Evolutionary conservation across 176 grass and related monocot genomes (phyloP).

Genomic region (Eragrostis curvula): DNA sequence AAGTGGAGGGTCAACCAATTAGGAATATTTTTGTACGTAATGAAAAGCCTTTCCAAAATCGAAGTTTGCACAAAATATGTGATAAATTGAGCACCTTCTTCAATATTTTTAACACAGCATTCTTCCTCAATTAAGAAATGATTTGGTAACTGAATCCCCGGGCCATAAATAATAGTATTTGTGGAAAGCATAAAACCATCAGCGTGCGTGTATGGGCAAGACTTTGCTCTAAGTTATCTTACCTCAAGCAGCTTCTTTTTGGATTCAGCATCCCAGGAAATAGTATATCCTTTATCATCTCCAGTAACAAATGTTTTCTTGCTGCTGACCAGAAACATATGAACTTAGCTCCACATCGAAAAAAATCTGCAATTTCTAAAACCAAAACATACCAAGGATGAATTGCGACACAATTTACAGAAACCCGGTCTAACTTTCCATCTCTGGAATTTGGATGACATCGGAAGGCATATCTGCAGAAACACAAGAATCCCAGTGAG

Average conservation of each 20-base stretch:
- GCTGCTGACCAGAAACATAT: conserved; percentile 49
- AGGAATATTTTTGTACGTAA: conserved; percentile 1
- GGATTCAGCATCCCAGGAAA: conserved; percentile 59
- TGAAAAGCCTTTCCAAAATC: not conserved
- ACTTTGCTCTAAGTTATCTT: not conserved
- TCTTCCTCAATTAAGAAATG: not conserved
- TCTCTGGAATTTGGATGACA: conserved; percentile 78
- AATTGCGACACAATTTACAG: conserved; percentile 63
- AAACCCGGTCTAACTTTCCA: conserved; percentile 55
- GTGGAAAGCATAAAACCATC: not conserved
- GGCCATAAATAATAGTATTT: not conserved
- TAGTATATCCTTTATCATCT: conserved; percentile 69
- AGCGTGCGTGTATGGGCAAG: not conserved
- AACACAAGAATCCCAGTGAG: conserved; percentile 29
- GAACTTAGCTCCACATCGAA: conserved; percentile 8
- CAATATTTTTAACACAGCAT: not conserved
- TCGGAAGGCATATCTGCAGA: conserved; percentile 69
- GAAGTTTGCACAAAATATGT: conserved; percentile 20
- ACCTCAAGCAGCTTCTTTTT: conserved; percentile 79
- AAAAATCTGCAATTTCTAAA: conserved; percentile 19
- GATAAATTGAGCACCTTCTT: not conserved
- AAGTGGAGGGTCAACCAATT: not conserved
- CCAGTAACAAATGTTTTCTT: conserved; percentile 67
- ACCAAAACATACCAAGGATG: conserved; percentile 59
- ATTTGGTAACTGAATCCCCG: conserved; percentile 4